phyloP scores from a whole-genome alignment of 2,329 filamentous ascomycete genomes.

The Rhinocladiella mackenziei region DNA sequence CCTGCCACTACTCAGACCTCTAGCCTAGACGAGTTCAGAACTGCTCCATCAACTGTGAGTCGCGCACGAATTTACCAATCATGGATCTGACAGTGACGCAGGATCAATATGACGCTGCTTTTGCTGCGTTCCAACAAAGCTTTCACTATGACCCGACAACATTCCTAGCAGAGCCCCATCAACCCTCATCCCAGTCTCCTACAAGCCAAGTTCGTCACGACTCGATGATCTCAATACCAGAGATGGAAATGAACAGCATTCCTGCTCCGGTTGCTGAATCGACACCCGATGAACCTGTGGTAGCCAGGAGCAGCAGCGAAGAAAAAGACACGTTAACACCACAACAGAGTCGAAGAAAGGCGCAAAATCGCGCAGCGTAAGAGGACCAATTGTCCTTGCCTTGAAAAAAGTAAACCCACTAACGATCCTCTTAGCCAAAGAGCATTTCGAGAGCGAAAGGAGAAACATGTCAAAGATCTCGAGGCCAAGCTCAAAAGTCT shows the following conservation, averaged over 20 bases:
- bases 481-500: slow-evolving; percentile 78
- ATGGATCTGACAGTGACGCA: slow-evolving; percentile 19
- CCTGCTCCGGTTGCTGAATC: slow-evolving; percentile 29
- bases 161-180: slow-evolving; percentile 32
- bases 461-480: slow-evolving; percentile 87
- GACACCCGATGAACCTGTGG: slow-evolving; percentile 32
- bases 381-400: slow-evolving; percentile 35
- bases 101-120: slow-evolving; percentile 37
- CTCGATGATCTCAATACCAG: slow-evolving; percentile 32
- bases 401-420: background rate
- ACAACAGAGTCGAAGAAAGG: slow-evolving; percentile 60
- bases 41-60: slow-evolving; percentile 40
- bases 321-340: slow-evolving; percentile 54
- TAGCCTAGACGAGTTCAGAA: slow-evolving; percentile 45
- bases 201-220: slow-evolving; percentile 36
- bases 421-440: slow-evolving; percentile 63
- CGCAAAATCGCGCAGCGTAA: slow-evolving; percentile 70
- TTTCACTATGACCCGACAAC: slow-evolving; percentile 37
- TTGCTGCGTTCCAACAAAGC: slow-evolving; percentile 38
- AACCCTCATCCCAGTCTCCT: slow-evolving; percentile 23
- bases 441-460: slow-evolving; percentile 93
- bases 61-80: slow-evolving; percentile 23
- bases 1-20: slow-evolving; percentile 36
- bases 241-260: slow-evolving; percentile 33
- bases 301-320: slow-evolving; percentile 45